Evolutionary conservation across 2,329 filamentous ascomycete genomes (phyloP), one percentile per base, ranked within the genome.

Genomic region (Ophiobolus disseminans): DNA sequence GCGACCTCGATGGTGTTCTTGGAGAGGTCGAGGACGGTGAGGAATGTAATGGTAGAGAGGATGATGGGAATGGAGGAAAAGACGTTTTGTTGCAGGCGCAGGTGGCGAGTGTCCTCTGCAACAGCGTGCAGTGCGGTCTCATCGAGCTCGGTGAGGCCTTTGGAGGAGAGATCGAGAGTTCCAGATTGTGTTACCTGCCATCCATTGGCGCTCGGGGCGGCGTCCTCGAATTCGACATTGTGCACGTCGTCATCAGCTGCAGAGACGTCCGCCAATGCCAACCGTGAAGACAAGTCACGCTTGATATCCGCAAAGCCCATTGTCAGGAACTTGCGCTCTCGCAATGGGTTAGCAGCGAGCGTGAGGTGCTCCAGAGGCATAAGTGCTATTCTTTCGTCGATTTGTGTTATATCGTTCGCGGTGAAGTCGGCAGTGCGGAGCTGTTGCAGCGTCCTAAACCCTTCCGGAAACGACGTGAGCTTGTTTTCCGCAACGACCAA

Each of bases 261-360:
- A 17, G 31, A 8, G 8, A 21, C 31, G 10, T 19, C 32, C 11
- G 14, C 35, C n/a, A 35, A 8, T 67, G 86, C 82, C 52, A 92
- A 75, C 20, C 90, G 83, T 26, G 81, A 81, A 16, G 83, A 81
- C 34, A 97, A 75, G 34, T 86, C 84, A 32, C 83, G 82, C 73
- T 96, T 96, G 53, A 97, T 77, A 44, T 94, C 89, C 11, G 91
- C 88, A 0, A 89, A 91, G 17, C 82, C 82, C 75, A 95, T 89
- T 0, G 84, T 88, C 11, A 92, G 78, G 59, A 94, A 91, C 68
- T 91, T 96, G 68, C 89, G 91, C 68, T 97, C 91, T 11, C 89
- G 82, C 11, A 99, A 77, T 0, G 94, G 94, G 63, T 99, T 99
- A n/a, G 91, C 91, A 34, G 86, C 86, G 23, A 99, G 78, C 4